These are phyloP conservation scores for Klebsormidium nitens DNA, from an alignment of 139 green algal species.

Conservation along the genomic window DNA sequence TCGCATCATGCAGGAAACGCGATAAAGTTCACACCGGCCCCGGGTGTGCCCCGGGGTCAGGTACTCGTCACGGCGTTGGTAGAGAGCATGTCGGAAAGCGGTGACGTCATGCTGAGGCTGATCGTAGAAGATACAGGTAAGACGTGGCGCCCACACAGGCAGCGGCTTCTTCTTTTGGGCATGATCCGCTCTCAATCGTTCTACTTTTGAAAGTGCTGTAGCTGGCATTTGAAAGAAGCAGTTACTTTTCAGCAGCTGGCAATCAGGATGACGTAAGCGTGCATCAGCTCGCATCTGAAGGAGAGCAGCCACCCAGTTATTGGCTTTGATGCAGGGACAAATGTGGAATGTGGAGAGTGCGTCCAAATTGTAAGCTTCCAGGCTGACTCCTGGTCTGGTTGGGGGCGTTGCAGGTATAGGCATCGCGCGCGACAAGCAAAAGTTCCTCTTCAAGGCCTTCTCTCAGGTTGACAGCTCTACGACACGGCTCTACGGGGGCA, in stretches of 20 bases:
- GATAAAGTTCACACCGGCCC: conserved; percentile 24
- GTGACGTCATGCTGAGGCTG: too few species aligned
- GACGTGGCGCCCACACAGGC: too few species aligned
- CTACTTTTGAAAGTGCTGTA: too few species aligned
- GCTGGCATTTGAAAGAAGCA: too few species aligned
- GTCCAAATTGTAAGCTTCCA: neutral
- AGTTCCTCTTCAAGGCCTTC: conserved; percentile 33
- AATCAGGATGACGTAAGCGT: too few species aligned
- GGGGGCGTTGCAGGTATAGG: conserved; percentile 24
- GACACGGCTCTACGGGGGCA: conserved; percentile 15
- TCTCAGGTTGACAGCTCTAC: conserved; percentile 25
- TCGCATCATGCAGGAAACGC: conserved; percentile 20
- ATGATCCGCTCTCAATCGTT: too few species aligned
- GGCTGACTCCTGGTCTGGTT: neutral
- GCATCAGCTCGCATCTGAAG: too few species aligned
- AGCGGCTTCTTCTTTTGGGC: too few species aligned
- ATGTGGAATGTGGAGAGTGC: neutral
- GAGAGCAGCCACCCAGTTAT: too few species aligned
- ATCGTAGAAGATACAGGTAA: too few species aligned
- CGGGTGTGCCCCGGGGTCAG: neutral
- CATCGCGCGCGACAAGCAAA: conserved; percentile 24
- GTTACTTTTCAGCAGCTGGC: too few species aligned
- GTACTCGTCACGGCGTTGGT: neutral
- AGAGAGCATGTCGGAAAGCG: neutral
- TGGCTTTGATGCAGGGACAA: neutral